phyloP scores from a whole-genome alignment of 1,139 yeast species.

The Kodamaea ohmeri region DNA sequence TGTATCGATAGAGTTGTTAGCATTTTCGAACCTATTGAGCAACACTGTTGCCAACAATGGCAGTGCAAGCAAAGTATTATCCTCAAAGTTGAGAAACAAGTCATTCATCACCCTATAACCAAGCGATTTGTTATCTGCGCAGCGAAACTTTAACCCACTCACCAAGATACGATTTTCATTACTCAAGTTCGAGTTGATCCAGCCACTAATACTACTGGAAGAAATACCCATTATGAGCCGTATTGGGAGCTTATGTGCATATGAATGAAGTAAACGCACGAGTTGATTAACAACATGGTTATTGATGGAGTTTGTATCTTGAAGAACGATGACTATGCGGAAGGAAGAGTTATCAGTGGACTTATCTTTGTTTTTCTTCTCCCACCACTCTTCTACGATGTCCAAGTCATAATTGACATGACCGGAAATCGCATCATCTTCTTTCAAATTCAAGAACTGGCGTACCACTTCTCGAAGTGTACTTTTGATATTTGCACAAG shows the following conservation, averaged over 20 bases:
- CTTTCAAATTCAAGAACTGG: slow-evolving; percentile 24
- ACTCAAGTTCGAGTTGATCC: slow-evolving; percentile 37
- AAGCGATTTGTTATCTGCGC: slow-evolving; percentile 39
- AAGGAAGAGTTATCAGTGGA: slow-evolving; percentile 12
- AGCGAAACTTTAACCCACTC: slow-evolving; percentile 42
- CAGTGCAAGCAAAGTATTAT: slow-evolving; percentile 19
- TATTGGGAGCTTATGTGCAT: slow-evolving; percentile 37
- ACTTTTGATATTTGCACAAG: slow-evolving; percentile 40
- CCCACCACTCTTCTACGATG: slow-evolving; percentile 48
- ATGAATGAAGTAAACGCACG: slow-evolving; percentile 44
- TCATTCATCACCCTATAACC: slow-evolving; percentile 39
- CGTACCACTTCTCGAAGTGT: slow-evolving; percentile 38
- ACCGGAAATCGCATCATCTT: slow-evolving; percentile 23
- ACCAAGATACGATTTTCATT: slow-evolving; percentile 33
- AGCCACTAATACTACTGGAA: slow-evolving; percentile 39
- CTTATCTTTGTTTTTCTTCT: slow-evolving; percentile 12
- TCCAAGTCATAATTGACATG: slow-evolving; percentile 52
- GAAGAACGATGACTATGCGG: slow-evolving; percentile 48
- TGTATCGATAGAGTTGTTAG: slow-evolving; percentile 52
- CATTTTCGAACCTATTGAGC: slow-evolving; percentile 37
- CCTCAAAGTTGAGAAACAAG: slow-evolving; percentile 24
- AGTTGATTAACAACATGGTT: slow-evolving; percentile 50
- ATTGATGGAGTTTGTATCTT: slow-evolving; percentile 62
- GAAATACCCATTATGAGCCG: slow-evolving; percentile 55
- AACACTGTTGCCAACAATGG: slow-evolving; percentile 35